Percentiles rank a stretch among this genome's conserved stretches.
Evolutionary conservation across 345 rosid species (phyloP).

Genomic region (Salix viminalis): DNA sequence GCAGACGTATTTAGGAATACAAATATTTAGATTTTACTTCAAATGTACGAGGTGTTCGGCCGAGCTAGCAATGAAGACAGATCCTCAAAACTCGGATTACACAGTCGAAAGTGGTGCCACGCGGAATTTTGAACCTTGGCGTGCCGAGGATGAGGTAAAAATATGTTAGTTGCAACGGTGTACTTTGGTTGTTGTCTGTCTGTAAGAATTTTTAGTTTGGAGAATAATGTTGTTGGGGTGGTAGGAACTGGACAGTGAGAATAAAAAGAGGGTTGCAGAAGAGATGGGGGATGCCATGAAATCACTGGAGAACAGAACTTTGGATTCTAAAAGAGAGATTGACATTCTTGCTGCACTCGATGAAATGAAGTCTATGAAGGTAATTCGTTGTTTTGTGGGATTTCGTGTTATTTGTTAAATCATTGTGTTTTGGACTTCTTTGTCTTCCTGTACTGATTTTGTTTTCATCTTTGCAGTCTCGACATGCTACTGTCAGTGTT

Average conservation of each 20-base stretch:
- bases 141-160: conserved; percentile 77
- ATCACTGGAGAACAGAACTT: conserved; percentile 77
- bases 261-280: conserved; percentile 61
- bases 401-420: neutral
- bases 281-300: conserved; percentile 98
- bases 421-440: neutral
- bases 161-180: neutral
- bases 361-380: conserved; percentile 54
- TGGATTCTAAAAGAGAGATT: conserved; percentile 94
- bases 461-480: conserved; percentile 49
- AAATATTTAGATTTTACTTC: conserved; percentile 83
- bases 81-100: conserved; percentile 94
- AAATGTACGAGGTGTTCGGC: conserved; percentile 95
- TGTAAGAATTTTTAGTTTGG: neutral
- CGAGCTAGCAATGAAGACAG: conserved; percentile 80
- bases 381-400: neutral
- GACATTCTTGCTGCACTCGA: conserved; percentile 91
- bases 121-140: conserved; percentile 94
- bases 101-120: conserved; percentile 80
- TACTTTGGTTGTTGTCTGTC: neutral
- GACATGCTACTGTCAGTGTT: conserved; percentile 86
- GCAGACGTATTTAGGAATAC: conserved; percentile 91
- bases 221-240: neutral
- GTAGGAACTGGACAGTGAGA: conserved; percentile 54
- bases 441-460: neutral